A percentile compares a stretch with the other conserved stretches of the same genome.
Conservation (phyloP, 2,329 filamentous ascomycete genomes). For the Ophiostoma perfectum region DNA sequence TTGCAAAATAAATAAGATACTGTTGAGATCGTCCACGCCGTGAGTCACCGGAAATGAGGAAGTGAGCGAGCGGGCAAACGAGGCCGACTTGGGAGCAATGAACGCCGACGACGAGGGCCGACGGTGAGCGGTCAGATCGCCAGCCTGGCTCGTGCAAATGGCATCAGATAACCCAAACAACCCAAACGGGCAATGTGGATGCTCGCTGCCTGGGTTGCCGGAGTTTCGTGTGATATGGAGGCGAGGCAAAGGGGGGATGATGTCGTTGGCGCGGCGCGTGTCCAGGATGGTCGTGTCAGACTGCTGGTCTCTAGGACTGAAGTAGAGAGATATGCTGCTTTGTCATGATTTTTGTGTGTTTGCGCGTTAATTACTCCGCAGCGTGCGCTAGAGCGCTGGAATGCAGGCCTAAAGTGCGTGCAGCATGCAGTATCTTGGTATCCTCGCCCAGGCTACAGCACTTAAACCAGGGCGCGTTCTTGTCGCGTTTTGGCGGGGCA, state of each 20-base stretch:
- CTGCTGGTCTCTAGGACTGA: too few relatives aligned
- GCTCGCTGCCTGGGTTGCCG: conserved; percentile 17
- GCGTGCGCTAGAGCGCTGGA: background rate
- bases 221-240: background rate
- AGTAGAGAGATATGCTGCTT: too few relatives aligned
- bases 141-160: conserved; percentile 1
- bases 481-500: conserved; percentile 20
- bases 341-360: too few relatives aligned
- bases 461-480: conserved; percentile 16
- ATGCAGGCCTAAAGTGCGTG: conserved; percentile 18
- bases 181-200: conserved; percentile 11
- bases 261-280: conserved; percentile 10
- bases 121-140: background rate
- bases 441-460: background rate
- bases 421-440: conserved; percentile 3
- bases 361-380: too few relatives aligned
- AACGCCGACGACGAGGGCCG: background rate
- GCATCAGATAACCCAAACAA: background rate
- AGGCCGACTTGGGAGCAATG: background rate
- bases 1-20: background rate
- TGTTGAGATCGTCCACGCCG: background rate
- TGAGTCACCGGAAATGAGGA: conserved; percentile 9
- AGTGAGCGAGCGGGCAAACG: background rate
- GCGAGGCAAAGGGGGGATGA: background rate
- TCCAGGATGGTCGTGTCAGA: background rate